Evolutionary conservation across 257 asterid genomes (phyloP).

Genomic region (Echites panduratus): DNA sequence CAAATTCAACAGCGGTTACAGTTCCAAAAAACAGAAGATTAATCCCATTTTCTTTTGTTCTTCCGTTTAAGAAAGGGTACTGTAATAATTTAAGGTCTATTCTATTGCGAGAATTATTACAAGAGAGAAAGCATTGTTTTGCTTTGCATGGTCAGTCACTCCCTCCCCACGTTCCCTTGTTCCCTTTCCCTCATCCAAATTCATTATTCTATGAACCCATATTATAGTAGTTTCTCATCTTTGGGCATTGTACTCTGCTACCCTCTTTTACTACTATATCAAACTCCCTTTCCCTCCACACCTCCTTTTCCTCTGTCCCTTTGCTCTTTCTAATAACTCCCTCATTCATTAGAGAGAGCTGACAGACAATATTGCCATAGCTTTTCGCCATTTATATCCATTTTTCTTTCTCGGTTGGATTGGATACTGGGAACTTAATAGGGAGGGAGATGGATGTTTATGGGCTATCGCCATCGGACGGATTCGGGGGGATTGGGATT

Average conservation of each 20-base stretch:
- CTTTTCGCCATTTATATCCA: background rate
- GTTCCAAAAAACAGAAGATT: background rate
- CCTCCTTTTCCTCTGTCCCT: background rate
- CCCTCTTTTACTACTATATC: background rate
- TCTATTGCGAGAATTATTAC: background rate
- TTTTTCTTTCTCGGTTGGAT: background rate
- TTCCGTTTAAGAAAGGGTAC: background rate
- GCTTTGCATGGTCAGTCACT: slow-evolving; percentile 5
- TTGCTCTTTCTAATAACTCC: background rate
- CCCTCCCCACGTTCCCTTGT: slow-evolving; percentile 5
- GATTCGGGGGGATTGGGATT: slow-evolving; percentile 36
- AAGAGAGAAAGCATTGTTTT: background rate
- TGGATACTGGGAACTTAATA: background rate
- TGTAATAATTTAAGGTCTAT: background rate
- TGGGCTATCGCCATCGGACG: slow-evolving; percentile 37
- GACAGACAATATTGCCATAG: background rate
- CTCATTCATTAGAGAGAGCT: background rate
- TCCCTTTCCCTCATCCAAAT: background rate
- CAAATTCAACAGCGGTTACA: background rate
- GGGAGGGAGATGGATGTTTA: background rate
- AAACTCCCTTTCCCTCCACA: background rate
- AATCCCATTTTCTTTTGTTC: background rate
- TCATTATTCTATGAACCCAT: slow-evolving; percentile 3
- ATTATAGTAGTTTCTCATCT: background rate
- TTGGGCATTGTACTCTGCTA: background rate